phyloP scores from a whole-genome alignment of 495 filamentous ascomycete genomes.

The Immersiella caudata region DNA sequence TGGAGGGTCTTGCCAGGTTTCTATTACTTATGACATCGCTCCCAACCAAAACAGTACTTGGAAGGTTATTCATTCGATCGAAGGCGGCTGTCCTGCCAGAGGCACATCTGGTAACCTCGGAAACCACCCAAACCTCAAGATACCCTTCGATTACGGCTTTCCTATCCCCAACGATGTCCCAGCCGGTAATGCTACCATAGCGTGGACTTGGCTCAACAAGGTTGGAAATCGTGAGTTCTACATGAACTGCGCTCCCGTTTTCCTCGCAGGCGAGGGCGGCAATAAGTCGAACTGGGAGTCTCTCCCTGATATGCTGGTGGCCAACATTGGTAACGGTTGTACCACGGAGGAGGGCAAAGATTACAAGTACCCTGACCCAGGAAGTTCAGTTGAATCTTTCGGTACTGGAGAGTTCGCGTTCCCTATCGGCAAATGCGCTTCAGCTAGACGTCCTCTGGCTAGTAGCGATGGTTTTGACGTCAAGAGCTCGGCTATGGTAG shows the following conservation, averaged over 20 bases:
- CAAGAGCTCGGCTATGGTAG: not conserved
- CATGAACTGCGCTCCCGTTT: conserved; percentile 87
- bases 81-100: conserved; percentile 74
- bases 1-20: conserved; percentile 86
- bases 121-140: conserved; percentile 27
- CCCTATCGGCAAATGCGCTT: conserved; percentile 28
- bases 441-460: no score
- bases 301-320: conserved; percentile 79
- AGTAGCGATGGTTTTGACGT: no score
- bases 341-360: conserved; percentile 49
- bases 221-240: conserved; percentile 91
- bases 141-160: conserved; percentile 54
- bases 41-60: conserved; percentile 62
- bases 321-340: conserved; percentile 69
- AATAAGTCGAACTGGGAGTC: conserved; percentile 51
- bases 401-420: conserved; percentile 35
- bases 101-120: conserved; percentile 46
- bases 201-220: conserved; percentile 92
- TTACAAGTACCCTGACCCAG: conserved; percentile 59
- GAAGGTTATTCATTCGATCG: conserved; percentile 81
- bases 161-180: conserved; percentile 60
- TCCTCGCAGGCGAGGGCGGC: conserved; percentile 59
- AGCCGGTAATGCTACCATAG: conserved; percentile 66
- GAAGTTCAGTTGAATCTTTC: conserved; percentile 52
- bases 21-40: conserved; percentile 71